These are phyloP conservation scores for Castanopsis chinensis DNA, from an alignment of 306 rosid genomes.

Conservation along the genomic window DNA sequence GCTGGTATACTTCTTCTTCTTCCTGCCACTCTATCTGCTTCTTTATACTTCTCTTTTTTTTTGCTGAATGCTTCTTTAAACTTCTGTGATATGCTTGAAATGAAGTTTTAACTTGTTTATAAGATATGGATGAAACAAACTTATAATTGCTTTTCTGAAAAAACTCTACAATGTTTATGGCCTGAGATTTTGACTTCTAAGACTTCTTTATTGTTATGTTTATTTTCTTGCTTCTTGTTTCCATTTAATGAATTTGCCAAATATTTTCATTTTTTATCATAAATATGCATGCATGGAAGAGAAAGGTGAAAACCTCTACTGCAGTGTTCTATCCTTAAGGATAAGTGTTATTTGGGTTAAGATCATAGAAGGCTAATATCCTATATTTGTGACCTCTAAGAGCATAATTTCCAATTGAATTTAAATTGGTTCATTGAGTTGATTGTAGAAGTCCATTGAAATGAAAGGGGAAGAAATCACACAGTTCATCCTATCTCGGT, in stretches of 20 bases:
- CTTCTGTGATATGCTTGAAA: background rate
- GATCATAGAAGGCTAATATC: background rate
- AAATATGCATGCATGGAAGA: background rate
- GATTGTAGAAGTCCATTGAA: background rate
- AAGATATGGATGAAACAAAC: background rate
- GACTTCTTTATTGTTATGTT: background rate
- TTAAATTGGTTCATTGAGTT: background rate
- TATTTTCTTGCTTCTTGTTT: background rate
- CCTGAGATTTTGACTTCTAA: background rate
- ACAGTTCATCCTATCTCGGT: background rate
- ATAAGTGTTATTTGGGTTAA: background rate
- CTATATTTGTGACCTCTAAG: background rate
- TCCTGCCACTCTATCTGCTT: too few relatives aligned
- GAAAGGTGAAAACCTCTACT: background rate
- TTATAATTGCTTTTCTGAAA: background rate
- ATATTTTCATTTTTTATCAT: background rate
- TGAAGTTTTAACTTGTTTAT: background rate
- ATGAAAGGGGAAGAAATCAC: background rate
- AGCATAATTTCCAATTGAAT: background rate
- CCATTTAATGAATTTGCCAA: background rate
- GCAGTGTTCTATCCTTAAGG: background rate
- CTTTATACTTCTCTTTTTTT: background rate
- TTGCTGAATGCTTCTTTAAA: background rate
- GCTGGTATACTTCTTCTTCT: constrained; percentile 29
- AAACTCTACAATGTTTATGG: background rate